Evolutionary conservation across 768 basidiomycete genomes (phyloP).

Genomic region (Lactarius akahatsu): DNA sequence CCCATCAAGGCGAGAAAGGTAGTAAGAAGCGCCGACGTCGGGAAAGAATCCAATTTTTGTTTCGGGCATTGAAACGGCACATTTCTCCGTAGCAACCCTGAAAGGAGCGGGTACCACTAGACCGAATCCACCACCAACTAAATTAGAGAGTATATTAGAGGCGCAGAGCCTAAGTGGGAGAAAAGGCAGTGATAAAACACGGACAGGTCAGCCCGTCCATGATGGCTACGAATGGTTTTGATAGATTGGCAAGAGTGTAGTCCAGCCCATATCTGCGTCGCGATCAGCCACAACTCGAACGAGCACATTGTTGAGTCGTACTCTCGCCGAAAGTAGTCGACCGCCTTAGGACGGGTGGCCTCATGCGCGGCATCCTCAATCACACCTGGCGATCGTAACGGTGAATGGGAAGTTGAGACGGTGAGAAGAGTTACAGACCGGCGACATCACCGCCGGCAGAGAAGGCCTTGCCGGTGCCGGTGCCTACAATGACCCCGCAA

Average conservation of each 20-base stretch:
- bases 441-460: constrained; percentile 95
- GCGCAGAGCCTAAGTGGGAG: constrained; percentile 5
- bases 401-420: background rate
- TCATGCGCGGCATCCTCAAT: constrained; percentile 50
- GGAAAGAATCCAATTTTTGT: constrained; percentile 88
- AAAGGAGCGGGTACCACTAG: constrained; percentile 82
- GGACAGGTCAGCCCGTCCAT: constrained; percentile 90
- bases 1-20: constrained; percentile 88
- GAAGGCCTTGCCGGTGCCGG: constrained; percentile 73
- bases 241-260: constrained; percentile 63
- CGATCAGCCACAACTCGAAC: background rate
- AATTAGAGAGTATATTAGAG: constrained; percentile 20
- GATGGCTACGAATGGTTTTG: constrained; percentile 88
- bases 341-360: constrained; percentile 57
- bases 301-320: constrained; percentile 38
- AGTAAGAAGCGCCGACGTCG: constrained; percentile 91
- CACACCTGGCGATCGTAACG: constrained; percentile 46
- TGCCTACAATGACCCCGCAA: constrained; percentile 69
- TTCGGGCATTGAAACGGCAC: constrained; percentile 94
- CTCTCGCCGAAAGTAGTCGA: constrained; percentile 91
- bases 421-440: constrained; percentile 47
- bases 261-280: constrained; percentile 72
- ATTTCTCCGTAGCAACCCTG: constrained; percentile 91
- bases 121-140: constrained; percentile 97
- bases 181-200: constrained; percentile 37